Evolutionary conservation across 2,329 filamentous ascomycete species (phyloP), one percentile per base, ranked within the genome.

Genomic region (Cadophora gregata): DNA sequence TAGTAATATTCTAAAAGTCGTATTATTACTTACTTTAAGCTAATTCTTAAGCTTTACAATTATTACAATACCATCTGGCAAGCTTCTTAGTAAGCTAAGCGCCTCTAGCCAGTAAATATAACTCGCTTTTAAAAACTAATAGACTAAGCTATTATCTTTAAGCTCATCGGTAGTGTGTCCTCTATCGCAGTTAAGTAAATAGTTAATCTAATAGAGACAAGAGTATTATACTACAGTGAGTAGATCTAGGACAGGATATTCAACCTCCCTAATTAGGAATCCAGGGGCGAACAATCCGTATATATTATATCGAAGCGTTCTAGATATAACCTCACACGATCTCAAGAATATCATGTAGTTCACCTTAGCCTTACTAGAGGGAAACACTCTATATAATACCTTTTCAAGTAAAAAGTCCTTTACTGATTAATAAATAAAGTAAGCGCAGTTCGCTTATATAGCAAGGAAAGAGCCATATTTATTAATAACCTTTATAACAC

Each of bases 391-490:
- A n/a, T 59, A n/a, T 4, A 60, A 63, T 56, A 67, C 69, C 4
- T 73, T 71, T 47, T 56, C n/a, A 24, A 55, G 55, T 27, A 78
- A 71, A 42, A 77, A 78, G 51, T 77, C 76, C 66, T 75, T 75
- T 9, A 74, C 75, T 5, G 76, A 77, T 64, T 78, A 74, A 59
- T 78, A 75, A 31, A 78, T 69, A 21, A 76, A 64, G 67, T 72
- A 73, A n/a, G 76, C 67, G 8, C 62, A 74, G n/a, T 55, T 63
- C 19, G 73, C 63, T n/a, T n/a, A 65, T 38, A 76, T 61, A 16
- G 70, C 72, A 0, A 78, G 68, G 64, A 80, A 79, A 9, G 78
- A 76, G 29, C 78, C 76, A 64, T 77, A 80, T 1, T 70, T 64
- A 3, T 75, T 64, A n/a, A 76, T 58, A 21, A 76, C 62, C 31